Base-by-base conservation (phyloP, 1,284 basidiomycete genomes). In the Moniliella sp. region DNA sequence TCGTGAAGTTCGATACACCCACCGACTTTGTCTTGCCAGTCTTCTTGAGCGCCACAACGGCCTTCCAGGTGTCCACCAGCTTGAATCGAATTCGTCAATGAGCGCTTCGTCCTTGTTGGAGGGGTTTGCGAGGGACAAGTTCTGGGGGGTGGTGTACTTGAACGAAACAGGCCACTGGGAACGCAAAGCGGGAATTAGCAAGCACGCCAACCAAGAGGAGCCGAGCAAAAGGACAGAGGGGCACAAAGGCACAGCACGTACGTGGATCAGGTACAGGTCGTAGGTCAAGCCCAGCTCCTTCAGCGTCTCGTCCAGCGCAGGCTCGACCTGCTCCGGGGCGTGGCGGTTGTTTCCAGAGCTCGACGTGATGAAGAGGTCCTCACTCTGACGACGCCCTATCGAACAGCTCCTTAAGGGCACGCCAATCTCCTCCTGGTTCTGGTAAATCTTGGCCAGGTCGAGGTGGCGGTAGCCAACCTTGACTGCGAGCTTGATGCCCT, bases 21-120 rank as follows among this genome's bases (percentile, higher is more conserved):
- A 65, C 35, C 36, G 61, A 61, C 43, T 62, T 58, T 37, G 51
- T 53, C 42, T 57, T 57, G 37, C 52, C 52, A 12, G 44, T 43
- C 40, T 57, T 48, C 36, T 53, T 41, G n/a, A 79, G 66, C 23
- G 64, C 66, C 46, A 78, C 67, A 69, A 82, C 67, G 3, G 74
- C 74, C 51, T 72, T 74, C 78, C 79, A 81, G 25, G 78, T 82
- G 37, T 80, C 76, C 16, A 72, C 71, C 15, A 79, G 62, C 13
- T 69, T 68, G 0, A 70, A 36, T 71, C 53, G 8, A 7, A 7
- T 1, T 61, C 61, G 54, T 81, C 78, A 18, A 80, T 65, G 11
- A 65, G 67, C 32, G 67, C 56, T 42, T 40, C 36, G 25, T 70
- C 64, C 18, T 64, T 66, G 17, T 61, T 50, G 44, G 71, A n/a